Percentiles rank a stretch among this genome's conserved stretches.
Conservation (phyloP, 768 basidiomycete genomes). For the Phanerochaete sordida region DNA sequence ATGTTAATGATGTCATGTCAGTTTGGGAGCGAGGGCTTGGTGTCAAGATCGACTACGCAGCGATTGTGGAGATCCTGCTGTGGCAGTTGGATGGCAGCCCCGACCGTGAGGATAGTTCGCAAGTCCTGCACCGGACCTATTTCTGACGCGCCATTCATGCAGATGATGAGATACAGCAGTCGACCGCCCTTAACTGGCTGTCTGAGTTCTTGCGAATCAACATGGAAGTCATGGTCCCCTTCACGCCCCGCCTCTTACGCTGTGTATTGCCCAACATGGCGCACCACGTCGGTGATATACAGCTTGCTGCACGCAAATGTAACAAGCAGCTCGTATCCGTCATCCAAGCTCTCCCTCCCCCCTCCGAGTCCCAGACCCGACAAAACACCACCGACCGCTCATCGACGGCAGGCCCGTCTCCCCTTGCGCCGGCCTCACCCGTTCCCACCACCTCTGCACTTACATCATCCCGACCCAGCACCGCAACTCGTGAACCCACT, state of each 20-base stretch:
- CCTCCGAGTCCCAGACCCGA: constrained; percentile 44
- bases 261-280: constrained; percentile 94
- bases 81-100: constrained; percentile 82
- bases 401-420: constrained; percentile 24
- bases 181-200: constrained; percentile 91
- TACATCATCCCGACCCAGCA: constrained; percentile 47
- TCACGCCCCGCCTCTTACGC: constrained; percentile 89
- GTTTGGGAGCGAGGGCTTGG: constrained; percentile 95
- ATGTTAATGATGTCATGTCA: constrained; percentile 31
- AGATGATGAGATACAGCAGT: constrained; percentile 96
- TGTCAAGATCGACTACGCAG: constrained; percentile 84
- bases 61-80: constrained; percentile 91
- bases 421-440: constrained; percentile 47
- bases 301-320: constrained; percentile 79
- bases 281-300: constrained; percentile 86
- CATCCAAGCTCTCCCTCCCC: constrained; percentile 80
- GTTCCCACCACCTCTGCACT: constrained; percentile 42
- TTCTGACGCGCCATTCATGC: not conserved
- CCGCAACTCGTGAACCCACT: constrained; percentile 28
- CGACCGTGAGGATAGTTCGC: constrained; percentile 34
- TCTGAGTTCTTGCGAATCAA: constrained; percentile 86
- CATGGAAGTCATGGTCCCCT: constrained; percentile 90
- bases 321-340: constrained; percentile 83
- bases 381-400: constrained; percentile 29
- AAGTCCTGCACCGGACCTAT: not conserved